Conservation (phyloP, 225 moss, liverwort and hornwort species). For the Physcomitrium patens region DNA sequence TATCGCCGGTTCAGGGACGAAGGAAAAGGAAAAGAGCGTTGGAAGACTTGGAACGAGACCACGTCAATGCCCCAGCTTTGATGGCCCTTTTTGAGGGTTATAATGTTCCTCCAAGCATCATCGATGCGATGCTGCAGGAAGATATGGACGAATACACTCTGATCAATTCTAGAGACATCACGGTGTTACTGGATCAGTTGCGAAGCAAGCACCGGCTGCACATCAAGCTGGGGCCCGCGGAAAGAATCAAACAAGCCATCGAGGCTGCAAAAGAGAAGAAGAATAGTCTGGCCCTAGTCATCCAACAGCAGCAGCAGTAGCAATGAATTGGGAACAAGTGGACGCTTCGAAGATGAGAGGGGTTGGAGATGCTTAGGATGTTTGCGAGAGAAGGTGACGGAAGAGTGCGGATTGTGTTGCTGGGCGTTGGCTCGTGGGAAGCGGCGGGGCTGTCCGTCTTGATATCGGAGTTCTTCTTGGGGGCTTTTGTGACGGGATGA, state of each 20-base stretch:
- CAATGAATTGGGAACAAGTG: background rate
- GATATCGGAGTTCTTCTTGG: too few relatives aligned
- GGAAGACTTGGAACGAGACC: constrained; percentile 55
- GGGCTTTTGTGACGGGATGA: background rate
- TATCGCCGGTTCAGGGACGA: constrained; percentile 46
- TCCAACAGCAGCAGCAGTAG: constrained; percentile 33
- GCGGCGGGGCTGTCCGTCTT: background rate
- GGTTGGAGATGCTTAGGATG: constrained; percentile 15
- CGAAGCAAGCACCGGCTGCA: constrained; percentile 58
- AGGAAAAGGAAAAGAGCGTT: constrained; percentile 54
- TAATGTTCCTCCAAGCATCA: constrained; percentile 46
- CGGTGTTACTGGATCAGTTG: constrained; percentile 50
- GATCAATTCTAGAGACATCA: constrained; percentile 50
- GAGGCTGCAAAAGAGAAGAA: constrained; percentile 53
- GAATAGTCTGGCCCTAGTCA: constrained; percentile 37
- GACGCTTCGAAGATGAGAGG: constrained; percentile 29
- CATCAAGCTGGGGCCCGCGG: constrained; percentile 56
- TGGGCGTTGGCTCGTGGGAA: constrained; percentile 17
- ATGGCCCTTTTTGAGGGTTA: constrained; percentile 53
- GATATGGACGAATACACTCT: constrained; percentile 61
- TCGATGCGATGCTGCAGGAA: constrained; percentile 59
- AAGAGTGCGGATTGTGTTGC: constrained; percentile 33
- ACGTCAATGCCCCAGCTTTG: constrained; percentile 46
- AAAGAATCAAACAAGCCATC: constrained; percentile 59
- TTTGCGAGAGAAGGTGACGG: constrained; percentile 1